Conservation (phyloP, 768 basidiomycete species). For the Clitopilus hobsonii region DNA sequence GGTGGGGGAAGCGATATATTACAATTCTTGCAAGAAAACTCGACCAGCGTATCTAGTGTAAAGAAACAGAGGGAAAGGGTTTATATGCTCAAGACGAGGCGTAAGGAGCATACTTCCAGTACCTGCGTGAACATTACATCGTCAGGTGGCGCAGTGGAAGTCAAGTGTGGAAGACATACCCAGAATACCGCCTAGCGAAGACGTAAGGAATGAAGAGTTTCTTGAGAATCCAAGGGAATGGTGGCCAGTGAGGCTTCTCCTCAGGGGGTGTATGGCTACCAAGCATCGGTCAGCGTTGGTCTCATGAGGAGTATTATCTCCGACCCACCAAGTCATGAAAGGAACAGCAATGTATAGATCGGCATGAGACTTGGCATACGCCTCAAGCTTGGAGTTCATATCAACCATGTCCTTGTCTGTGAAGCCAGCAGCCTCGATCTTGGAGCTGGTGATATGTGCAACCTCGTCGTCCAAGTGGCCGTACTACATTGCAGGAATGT, state of each 20-base stretch:
- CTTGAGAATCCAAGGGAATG: constrained; percentile 32
- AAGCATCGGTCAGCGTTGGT: neutral
- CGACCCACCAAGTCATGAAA: constrained; percentile 27
- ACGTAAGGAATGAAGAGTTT: constrained; percentile 31
- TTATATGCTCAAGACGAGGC: neutral
- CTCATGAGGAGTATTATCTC: neutral
- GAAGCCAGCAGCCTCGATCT: constrained; percentile 23
- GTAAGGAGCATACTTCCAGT: neutral
- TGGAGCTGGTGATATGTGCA: constrained; percentile 23
- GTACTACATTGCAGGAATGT: constrained; percentile 17
- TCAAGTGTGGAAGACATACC: constrained; percentile 19
- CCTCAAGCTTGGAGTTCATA: constrained; percentile 20
- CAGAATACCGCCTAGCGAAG: constrained; percentile 26
- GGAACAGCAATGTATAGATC: constrained; percentile 28
- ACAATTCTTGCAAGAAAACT: no score
- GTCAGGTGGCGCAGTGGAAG: neutral
- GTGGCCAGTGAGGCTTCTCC: constrained; percentile 30
- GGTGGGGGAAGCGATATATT: no score
- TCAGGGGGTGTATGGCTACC: constrained; percentile 33
- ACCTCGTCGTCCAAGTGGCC: constrained; percentile 33
- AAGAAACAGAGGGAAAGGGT: neutral
- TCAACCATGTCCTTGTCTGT: constrained; percentile 19
- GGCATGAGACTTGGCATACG: constrained; percentile 26
- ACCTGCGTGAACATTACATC: neutral
- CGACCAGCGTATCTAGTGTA: no score